Percentiles rank a stretch among this genome's conserved stretches.
phyloP scores from a whole-genome alignment of 2,329 filamentous ascomycete genomes.

The Penicillium sp. region DNA sequence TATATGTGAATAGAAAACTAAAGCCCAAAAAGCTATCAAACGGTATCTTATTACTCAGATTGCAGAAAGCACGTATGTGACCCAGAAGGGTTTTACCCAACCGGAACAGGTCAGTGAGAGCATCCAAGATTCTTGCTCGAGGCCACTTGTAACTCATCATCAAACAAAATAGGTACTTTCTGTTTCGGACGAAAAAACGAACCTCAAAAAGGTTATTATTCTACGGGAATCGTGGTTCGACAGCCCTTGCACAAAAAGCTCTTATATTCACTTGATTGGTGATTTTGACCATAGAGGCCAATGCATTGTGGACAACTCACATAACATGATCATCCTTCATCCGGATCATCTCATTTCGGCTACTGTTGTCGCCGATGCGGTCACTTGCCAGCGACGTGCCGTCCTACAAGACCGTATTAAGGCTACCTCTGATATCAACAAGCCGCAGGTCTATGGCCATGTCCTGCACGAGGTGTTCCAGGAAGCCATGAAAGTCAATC shows the following conservation, averaged over 20 bases:
- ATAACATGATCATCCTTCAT: slow-evolving; percentile 86
- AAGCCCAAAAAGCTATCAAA: slow-evolving; percentile 69
- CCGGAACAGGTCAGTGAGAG: slow-evolving; percentile 65
- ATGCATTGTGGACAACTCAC: slow-evolving; percentile 76
- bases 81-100: slow-evolving; percentile 56
- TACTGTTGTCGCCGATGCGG: slow-evolving; percentile 94
- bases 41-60: slow-evolving; percentile 78
- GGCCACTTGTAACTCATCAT: slow-evolving; percentile 4
- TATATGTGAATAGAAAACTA: slow-evolving; percentile 58
- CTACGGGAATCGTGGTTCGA: slow-evolving; percentile 85
- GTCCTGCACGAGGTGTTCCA: slow-evolving; percentile 96
- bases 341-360: slow-evolving; percentile 94
- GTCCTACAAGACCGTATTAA: slow-evolving; percentile 95
- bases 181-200: slow-evolving; percentile 74
- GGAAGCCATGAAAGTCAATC: slow-evolving; percentile 75
- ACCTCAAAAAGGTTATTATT: slow-evolving; percentile 63
- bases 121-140: not conserved
- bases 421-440: slow-evolving; percentile 73
- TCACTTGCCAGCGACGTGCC: slow-evolving; percentile 82
- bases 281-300: slow-evolving; percentile 65
- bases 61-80: slow-evolving; percentile 64
- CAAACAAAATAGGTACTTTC: slow-evolving; percentile 60
- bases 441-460: slow-evolving; percentile 84
- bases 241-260: slow-evolving; percentile 68
- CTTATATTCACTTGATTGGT: slow-evolving; percentile 84